Conservation (phyloP, 2,329 filamentous ascomycete species). For the Calcarisporium arbuscula region DNA sequence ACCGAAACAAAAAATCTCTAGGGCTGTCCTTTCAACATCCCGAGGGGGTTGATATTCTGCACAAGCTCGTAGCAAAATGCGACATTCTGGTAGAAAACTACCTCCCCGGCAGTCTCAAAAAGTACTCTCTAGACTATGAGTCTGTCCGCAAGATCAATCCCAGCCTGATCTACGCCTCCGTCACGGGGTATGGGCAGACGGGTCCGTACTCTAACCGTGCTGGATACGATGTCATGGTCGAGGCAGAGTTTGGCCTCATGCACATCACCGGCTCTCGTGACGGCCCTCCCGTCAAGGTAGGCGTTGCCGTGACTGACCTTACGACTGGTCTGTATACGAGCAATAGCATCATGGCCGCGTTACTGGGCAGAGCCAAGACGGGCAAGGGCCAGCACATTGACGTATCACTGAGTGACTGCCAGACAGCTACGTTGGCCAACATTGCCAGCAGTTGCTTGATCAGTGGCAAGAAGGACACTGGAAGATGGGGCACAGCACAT, state of each 20-base stretch:
- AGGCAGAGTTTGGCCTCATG: slow-evolving; percentile 97
- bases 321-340: slow-evolving; percentile 93
- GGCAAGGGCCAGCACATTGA: slow-evolving; percentile 89
- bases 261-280: slow-evolving; percentile 90
- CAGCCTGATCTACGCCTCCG: slow-evolving; percentile 83
- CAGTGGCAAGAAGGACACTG: slow-evolving; percentile 78
- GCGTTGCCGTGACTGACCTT: slow-evolving; percentile 92
- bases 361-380: slow-evolving; percentile 68
- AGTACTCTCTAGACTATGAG: slow-evolving; percentile 86
- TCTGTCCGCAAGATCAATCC: slow-evolving; percentile 78
- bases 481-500: slow-evolving; percentile 94
- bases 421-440: slow-evolving; percentile 90
- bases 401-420: slow-evolving; percentile 84
- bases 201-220: slow-evolving; percentile 82
- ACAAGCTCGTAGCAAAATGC: slow-evolving; percentile 74
- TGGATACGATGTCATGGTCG: slow-evolving; percentile 99
- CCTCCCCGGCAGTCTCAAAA: slow-evolving; percentile 79
- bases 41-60: slow-evolving; percentile 77
- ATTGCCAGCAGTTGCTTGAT: slow-evolving; percentile 89
- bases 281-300: slow-evolving; percentile 91
- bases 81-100: slow-evolving; percentile 98
- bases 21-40: slow-evolving; percentile 85
- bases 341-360: slow-evolving; percentile 90
- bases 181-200: slow-evolving; percentile 94
- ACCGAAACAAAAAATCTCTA: slow-evolving; percentile 94